Evolutionary conservation across 1,284 basidiomycete species (phyloP).

Genomic region (Sphaerobolus stellatus): DNA sequence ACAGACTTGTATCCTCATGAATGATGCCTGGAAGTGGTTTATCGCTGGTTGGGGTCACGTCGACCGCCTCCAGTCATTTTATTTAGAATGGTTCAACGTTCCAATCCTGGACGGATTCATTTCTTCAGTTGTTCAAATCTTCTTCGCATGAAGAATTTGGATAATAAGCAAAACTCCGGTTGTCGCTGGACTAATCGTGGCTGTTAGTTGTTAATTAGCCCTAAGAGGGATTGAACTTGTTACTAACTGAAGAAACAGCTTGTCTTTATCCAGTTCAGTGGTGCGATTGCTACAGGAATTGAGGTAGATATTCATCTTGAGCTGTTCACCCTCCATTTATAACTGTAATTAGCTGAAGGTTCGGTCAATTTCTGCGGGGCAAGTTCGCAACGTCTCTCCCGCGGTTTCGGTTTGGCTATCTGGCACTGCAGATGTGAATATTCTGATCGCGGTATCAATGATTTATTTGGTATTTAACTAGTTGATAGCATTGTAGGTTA

Average conservation of each 20-base stretch:
- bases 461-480: too few relatives aligned
- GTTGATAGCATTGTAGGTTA: too few relatives aligned
- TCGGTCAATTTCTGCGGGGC: slow-evolving; percentile 4
- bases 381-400: too few relatives aligned
- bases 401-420: too few relatives aligned
- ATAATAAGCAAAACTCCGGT: slow-evolving; percentile 29
- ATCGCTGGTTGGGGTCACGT: slow-evolving; percentile 19
- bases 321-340: too few relatives aligned
- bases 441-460: slow-evolving; percentile 21
- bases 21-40: slow-evolving; percentile 12
- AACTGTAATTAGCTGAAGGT: too few relatives aligned
- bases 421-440: slow-evolving; percentile 17
- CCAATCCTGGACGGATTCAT: slow-evolving; percentile 33
- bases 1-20: background rate
- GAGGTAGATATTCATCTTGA: background rate
- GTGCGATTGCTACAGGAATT: slow-evolving; percentile 4
- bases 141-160: slow-evolving; percentile 45
- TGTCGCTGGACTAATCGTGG: too few relatives aligned
- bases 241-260: background rate
- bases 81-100: slow-evolving; percentile 23
- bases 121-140: slow-evolving; percentile 40
- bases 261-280: background rate
- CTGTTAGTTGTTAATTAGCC: too few relatives aligned
- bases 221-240: too few relatives aligned
- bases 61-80: slow-evolving; percentile 9